Base-by-base conservation (phyloP, 805 yeast species). In the baker's yeast (Saccharomyces cerevisiae) region DNA sequence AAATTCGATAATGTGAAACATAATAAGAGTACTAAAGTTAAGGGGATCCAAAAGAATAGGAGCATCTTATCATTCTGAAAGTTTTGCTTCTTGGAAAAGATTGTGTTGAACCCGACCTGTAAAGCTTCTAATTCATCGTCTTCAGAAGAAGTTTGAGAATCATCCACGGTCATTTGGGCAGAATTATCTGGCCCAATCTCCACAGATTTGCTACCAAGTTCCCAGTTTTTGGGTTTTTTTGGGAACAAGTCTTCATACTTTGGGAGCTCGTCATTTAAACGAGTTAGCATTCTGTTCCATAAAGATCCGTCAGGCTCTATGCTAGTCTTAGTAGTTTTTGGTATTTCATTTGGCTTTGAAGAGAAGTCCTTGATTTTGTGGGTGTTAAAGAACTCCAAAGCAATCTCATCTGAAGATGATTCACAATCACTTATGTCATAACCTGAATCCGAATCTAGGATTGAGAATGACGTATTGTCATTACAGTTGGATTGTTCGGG, bases 11-110 rank as follows among this genome's bases (percentile, higher is more conserved):
- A 57, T 3, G 78, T 67, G 52, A 79, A 73, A 60, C 77, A 74
- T 6, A 82, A 71, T 2, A 82, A 72, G 17, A 84, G 69, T 31
- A 87, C 66, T 22, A 84, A 61, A 51, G 89, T 71, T 41, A 87
- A 78, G 13, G 97, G 97, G 55, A 90, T 71, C 97, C 97, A 91
- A 78, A 91, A 90, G 68, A 91, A 88, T 57, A 89, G 72, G 58
- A 91, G 75, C 88, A 89, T 85, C 64, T 81, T 85, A 70, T 91
- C 97, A 63, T 89, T 86, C 61, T 71, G 73, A 55, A 79, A 72
- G 51, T 75, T 76, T 60, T 73, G 74, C 56, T 74, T 74, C 57
- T 75, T 75, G 57, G 71, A 72, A 64, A 73, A 73, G 58, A 73
- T 72, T 57, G 66, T 64, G 60, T 69, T 70, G 49, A 73, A 68